Base-by-base conservation (phyloP, 176 grass and related monocot genomes). In the Aegilops longissima region DNA sequence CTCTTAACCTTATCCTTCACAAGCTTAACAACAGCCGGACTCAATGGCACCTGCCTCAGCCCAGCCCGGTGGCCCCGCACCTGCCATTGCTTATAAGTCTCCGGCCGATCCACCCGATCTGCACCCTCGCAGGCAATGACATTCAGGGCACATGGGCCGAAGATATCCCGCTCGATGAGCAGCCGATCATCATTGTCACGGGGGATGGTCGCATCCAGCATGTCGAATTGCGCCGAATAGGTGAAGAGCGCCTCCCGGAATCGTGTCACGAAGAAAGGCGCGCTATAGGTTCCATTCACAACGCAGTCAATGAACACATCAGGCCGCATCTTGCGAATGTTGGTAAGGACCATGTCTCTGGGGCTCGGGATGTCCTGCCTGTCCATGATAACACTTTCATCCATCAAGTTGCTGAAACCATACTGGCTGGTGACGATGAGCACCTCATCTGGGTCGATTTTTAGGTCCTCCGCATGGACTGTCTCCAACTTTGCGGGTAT, bases 71-170 rank as follows among this genome's bases (percentile, higher is more conserved):
- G 45, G 59, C 73, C 73, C 9, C 85, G 51, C 38, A 74, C 65
- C 35, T 73, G 77, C 91, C 91, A 93, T 25, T 93, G 88, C 78
- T 73, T 85, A 7, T 93, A 93, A 2, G 88, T 90, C 67, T 93
- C 88, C 0, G 91, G 91, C 5, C 91, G 86, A 12, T 90, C 66
- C 21, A 93, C 91, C 17, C 88, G 61, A 70, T 90, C 88, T 3
- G 82, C 38, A 11, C 88, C 85, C 59, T 93, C 91, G 6, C 91
- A 93, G 38, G 91, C 88, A 5, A 93, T 62, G 16, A 76, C 59
- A 16, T 92, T 92, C 9, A 86, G 58, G 18, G 80, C 90, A 18
- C 6, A 24, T 0, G 33, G 82, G 0, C 91, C 90, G 0, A 90
- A 11, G 3, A 92, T 6, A 14, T 80, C 79, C 21, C 80, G 87